Evolutionary conservation across 345 rosid genomes (phyloP), one percentile per base, ranked within the genome.

Genomic region (Salix brachista): DNA sequence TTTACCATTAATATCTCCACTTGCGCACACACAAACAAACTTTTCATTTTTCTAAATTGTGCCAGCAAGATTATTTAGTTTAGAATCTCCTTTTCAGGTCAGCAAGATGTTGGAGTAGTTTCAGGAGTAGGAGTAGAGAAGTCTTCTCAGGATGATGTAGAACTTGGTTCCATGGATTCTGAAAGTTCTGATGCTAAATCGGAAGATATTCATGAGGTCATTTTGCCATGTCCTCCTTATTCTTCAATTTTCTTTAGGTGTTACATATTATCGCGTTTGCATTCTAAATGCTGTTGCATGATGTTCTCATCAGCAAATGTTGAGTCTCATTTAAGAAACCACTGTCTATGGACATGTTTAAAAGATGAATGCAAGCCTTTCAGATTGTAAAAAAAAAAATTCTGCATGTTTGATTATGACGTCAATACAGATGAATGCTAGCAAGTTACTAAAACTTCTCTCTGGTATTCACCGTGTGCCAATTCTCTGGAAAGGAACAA

Each of bases 191-290:
- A 50, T 25, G 79, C 70, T 80, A 90, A 78, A 71, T 77, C 79
- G 70, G 87, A 87, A 78, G 88, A 83, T 78, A 42, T 78, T 79
- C 86, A 81, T 69, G 87, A 83, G 88, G 93, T 86, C 17, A 67
- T 83, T 85, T 26, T 67, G 4, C 42, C 16, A 18, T 67, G 70
- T 66, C 70, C 46, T 36, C 10, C 68, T 41, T 44, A 50, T 61
- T 25, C 56, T 52, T 26, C 36, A 48, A 50, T 34, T 2, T 65
- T 48, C 23, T 14, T 17, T 66, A 21, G 41, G 30, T 52, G 66
- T 73, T n/a, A 21, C 28, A 69, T 74, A 17, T 58, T 67, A n/a
- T 64, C 42, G 19, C 48, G 26, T 62, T 77, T 61, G 61, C 37
- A 21, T 72, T 62, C 34, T 34, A 13, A 28, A 68, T 34, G 64